Percentiles rank a stretch among this genome's conserved stretches.
phyloP scores from a whole-genome alignment of 2,329 filamentous ascomycete species.

The Conoideocrella luteorostrata region DNA sequence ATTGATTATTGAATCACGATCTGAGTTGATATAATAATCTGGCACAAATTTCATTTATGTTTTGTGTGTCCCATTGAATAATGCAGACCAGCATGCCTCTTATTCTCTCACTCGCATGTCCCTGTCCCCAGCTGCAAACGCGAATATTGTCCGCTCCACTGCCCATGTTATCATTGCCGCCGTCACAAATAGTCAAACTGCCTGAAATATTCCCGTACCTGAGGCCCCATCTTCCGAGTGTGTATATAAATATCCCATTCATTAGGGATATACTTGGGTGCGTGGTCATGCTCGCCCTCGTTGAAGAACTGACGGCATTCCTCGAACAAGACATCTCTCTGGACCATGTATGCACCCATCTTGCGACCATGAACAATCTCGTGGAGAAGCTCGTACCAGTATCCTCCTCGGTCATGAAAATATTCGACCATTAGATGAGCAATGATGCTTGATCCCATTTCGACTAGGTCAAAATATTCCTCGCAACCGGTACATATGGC shows the following conservation, averaged over 20 bases:
- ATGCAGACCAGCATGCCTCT: no score
- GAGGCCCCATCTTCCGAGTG: not conserved
- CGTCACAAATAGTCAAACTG: no score
- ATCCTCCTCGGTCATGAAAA: not conserved
- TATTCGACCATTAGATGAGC: not conserved
- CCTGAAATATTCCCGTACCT: not conserved
- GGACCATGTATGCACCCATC: constrained; percentile 1
- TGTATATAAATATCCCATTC: not conserved
- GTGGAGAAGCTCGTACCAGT: not conserved
- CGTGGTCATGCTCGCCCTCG: not conserved
- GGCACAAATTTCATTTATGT: no score
- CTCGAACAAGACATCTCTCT: not conserved
- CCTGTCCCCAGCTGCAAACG: no score
- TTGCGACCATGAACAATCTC: not conserved
- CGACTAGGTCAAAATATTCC: not conserved
- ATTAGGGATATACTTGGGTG: not conserved
- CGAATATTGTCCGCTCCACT: no score
- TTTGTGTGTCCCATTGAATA: no score
- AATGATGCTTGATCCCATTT: constrained; percentile 1
- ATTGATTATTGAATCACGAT: no score
- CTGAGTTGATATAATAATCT: no score
- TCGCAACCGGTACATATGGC: not conserved
- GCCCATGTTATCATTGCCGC: no score
- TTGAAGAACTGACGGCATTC: not conserved
- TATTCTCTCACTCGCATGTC: no score